Conservation (phyloP, 345 rosid genomes). For the Melaleuca alternifolia region DNA sequence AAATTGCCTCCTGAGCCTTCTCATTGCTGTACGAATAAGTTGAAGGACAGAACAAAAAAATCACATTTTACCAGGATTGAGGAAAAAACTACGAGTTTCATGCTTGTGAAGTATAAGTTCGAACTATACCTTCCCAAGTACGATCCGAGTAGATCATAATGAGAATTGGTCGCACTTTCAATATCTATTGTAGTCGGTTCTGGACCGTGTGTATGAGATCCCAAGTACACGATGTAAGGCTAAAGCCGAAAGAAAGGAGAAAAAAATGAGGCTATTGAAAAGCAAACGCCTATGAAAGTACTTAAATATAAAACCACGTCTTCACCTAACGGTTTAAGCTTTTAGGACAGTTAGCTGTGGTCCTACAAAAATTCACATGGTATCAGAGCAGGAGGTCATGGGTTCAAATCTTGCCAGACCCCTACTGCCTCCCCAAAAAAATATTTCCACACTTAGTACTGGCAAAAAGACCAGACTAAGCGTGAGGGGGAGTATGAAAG, state of each 20-base stretch:
- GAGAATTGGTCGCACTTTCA: slow-evolving; percentile 6
- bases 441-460: too few relatives aligned
- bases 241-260: background rate
- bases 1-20: slow-evolving; percentile 28
- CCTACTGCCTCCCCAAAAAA: too few relatives aligned
- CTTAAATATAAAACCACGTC: too few relatives aligned
- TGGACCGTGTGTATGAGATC: slow-evolving; percentile 15
- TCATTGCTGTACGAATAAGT: slow-evolving; percentile 13
- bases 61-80: background rate
- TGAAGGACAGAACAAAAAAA: background rate
- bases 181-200: background rate
- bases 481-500: too few relatives aligned
- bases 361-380: too few relatives aligned
- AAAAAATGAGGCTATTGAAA: background rate
- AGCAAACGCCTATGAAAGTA: too few relatives aligned
- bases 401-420: too few relatives aligned
- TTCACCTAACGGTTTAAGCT: too few relatives aligned
- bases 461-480: too few relatives aligned
- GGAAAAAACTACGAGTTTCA: background rate
- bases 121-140: slow-evolving; percentile 16
- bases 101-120: background rate
- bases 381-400: too few relatives aligned
- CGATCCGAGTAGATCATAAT: slow-evolving; percentile 16
- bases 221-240: slow-evolving; percentile 24
- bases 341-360: too few relatives aligned